Evolutionary conservation across 495 filamentous ascomycete genomes (phyloP), one percentile per base, ranked within the genome.

Genomic region (Aspergillus mulundensis): DNA sequence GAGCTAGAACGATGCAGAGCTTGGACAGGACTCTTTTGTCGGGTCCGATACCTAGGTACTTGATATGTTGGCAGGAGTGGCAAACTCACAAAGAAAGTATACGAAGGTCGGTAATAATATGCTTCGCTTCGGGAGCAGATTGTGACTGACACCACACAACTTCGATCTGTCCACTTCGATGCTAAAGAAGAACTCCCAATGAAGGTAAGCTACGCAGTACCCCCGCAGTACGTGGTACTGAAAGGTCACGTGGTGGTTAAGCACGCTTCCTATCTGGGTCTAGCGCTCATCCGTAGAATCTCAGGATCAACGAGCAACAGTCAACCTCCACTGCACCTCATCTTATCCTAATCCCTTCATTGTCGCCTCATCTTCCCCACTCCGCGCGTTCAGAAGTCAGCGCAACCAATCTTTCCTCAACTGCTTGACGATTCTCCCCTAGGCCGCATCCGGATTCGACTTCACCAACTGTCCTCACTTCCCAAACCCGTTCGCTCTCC

Each of bases 211-310:
- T n/a, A n/a, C n/a, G n/a, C n/a, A n/a, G n/a, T n/a, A n/a, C n/a
- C n/a, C n/a, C n/a, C n/a, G n/a, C n/a, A n/a, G n/a, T n/a, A n/a
- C n/a, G n/a, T n/a, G n/a, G n/a, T n/a, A n/a, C n/a, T n/a, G n/a
- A n/a, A 14, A 10, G 12, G 32, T 36, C 32, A 36, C 32, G 32
- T 36, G 32, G 32, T 36, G 32, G 12, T 36, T 18, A 32, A 57
- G 46, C 28, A 57, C 34, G 15, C 45, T 50, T 34, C 54, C 54
- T 32, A 40, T 50, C 38, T 39, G 20, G 46, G 54, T n/a, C 42
- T 57, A 57, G 54, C 39, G 54, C 54, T 10, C 5, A 21, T 45
- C 11, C 39, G 46, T 46, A 56, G 46, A 56, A 56, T 49, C 54
- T 56, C 46, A 30, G 28, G n/a, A 36, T 15, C 32, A 36, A 2